Base-by-base conservation (phyloP, 257 asterid genomes). In the Solanum neorickii region DNA sequence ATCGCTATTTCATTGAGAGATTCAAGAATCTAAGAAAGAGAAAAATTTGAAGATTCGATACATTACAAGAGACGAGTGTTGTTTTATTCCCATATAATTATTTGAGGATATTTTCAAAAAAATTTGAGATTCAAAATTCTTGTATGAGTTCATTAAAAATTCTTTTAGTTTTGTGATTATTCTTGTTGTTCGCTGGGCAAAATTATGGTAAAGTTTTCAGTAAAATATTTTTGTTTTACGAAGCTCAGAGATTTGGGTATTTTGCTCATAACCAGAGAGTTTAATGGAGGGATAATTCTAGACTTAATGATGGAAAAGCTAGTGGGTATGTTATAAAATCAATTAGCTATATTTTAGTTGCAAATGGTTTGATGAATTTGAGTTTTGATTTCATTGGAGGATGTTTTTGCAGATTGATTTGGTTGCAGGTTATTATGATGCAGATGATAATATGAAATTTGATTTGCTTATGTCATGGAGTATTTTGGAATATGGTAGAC, bases 381-480 rank as follows among this genome's bases (percentile, higher is more conserved):
- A 20, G 66, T 20, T 39, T 59, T 59, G 27, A 59, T 12, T 12
- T 60, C 21, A 21, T 60, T 18, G 66, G 1, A 33, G 66, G 25
- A 33, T 33, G 15, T 33, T 74, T 52, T 39, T 84, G 89, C 88
- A 96, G 98, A 98, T 97, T 93, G 96, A 97, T 93, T 95, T 97
- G 86, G 94, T 93, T 6, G 99, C 99, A 88, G 99, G 99, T 7
- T 97, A 97, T 93, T 97, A 97, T 77, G 99, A 97, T 86, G 99
- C 99, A 39, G 99, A 99, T 74, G 99, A 97, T 88, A 94, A 95
- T 89, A 99, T 97, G 59, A 97, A 95, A 85, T 95, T 97, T 82
- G 99, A 99, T 5, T 89, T 97, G n/a, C 99, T 99, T 4, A 95
- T 97, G 99, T 98, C 98, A 1, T 95, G 99, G 99, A 95, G 99